Percentiles rank a stretch among this genome's conserved stretches.
Conservation (phyloP, 2,329 filamentous ascomycete genomes). For the Talaromyces sp. region DNA sequence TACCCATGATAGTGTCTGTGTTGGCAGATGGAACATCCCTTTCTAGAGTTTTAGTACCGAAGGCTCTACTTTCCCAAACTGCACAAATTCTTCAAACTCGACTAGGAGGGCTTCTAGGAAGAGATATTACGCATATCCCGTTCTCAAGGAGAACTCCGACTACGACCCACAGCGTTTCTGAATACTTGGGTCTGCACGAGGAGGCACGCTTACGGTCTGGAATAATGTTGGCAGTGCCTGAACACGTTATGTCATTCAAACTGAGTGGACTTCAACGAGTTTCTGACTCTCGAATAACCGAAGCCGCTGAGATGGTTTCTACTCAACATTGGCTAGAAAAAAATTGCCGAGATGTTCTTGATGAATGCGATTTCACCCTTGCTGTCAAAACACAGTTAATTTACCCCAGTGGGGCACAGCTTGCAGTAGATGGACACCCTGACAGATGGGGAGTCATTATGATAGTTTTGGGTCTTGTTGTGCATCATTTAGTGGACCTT, state of each 20-base stretch:
- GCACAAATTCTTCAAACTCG: slow-evolving; percentile 51
- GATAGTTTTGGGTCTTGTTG: slow-evolving; percentile 38
- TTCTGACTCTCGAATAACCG: slow-evolving; percentile 40
- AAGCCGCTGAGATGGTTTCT: slow-evolving; percentile 47
- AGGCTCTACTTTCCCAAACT: slow-evolving; percentile 60
- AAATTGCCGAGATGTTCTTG: slow-evolving; percentile 56
- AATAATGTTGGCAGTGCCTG: slow-evolving; percentile 57
- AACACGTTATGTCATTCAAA: slow-evolving; percentile 62
- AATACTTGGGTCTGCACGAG: slow-evolving; percentile 36
- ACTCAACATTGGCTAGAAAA: slow-evolving; percentile 49
- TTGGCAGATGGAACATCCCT: slow-evolving; percentile 51
- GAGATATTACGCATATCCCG: slow-evolving; percentile 54
- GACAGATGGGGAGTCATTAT: slow-evolving; percentile 49
- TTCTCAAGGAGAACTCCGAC: slow-evolving; percentile 51
- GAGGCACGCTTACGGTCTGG: slow-evolving; percentile 43
- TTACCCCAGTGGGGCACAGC: slow-evolving; percentile 51
- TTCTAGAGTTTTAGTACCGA: slow-evolving; percentile 56
- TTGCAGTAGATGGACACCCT: slow-evolving; percentile 50
- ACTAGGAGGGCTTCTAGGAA: slow-evolving; percentile 53
- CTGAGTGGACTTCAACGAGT: slow-evolving; percentile 58
- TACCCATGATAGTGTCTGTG: slow-evolving; percentile 57
- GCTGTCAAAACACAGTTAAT: slow-evolving; percentile 54
- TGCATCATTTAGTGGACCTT: slow-evolving; percentile 2
- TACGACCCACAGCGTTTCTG: slow-evolving; percentile 19
- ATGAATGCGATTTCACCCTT: slow-evolving; percentile 59